Percentiles rank a stretch among this genome's conserved stretches.
These are phyloP conservation scores for Apiospora kogelbergensis DNA, from an alignment of 2,329 filamentous ascomycete species.

Conservation along the genomic window DNA sequence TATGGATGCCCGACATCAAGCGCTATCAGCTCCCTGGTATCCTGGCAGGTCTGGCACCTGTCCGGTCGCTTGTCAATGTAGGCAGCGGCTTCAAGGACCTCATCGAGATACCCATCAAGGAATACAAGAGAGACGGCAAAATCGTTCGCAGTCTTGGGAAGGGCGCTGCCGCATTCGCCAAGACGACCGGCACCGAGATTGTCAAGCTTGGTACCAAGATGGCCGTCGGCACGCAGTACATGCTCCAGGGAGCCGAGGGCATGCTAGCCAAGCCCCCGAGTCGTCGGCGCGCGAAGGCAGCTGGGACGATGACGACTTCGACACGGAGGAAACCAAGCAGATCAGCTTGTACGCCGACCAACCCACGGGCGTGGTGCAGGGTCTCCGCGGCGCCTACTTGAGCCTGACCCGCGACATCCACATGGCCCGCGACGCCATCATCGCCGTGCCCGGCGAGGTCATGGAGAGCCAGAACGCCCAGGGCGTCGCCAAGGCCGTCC, in stretches of 20 bases:
- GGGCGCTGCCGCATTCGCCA: slow-evolving; percentile 85
- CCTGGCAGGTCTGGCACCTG: slow-evolving; percentile 82
- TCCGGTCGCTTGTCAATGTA: slow-evolving; percentile 89
- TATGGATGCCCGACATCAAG: slow-evolving; percentile 95
- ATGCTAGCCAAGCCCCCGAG: slow-evolving; percentile 57
- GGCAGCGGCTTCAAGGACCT: slow-evolving; percentile 84
- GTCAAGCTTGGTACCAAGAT: slow-evolving; percentile 92
- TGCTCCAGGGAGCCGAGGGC: slow-evolving; percentile 84
- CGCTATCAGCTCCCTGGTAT: slow-evolving; percentile 86
- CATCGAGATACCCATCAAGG: slow-evolving; percentile 83
- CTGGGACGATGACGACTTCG: slow-evolving; percentile 60
- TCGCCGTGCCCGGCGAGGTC: slow-evolving; percentile 89
- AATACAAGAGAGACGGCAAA: slow-evolving; percentile 92
- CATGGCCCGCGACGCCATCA: slow-evolving; percentile 84
- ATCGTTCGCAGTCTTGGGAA: slow-evolving; percentile 90
- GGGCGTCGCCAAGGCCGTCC: slow-evolving; percentile 76
- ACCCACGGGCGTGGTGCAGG: slow-evolving; percentile 84
- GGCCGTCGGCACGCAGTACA: slow-evolving; percentile 91
- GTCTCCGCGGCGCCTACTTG: slow-evolving; percentile 77
- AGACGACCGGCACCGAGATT: slow-evolving; percentile 91
- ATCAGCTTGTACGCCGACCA: slow-evolving; percentile 94
- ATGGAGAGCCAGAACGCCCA: slow-evolving; percentile 82
- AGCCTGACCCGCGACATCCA: slow-evolving; percentile 86
- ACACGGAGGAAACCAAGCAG: slow-evolving; percentile 71
- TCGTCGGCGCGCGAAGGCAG: slow-evolving; percentile 36